phyloP scores from a whole-genome alignment of 805 yeast genomes.

The Candida awuae region DNA sequence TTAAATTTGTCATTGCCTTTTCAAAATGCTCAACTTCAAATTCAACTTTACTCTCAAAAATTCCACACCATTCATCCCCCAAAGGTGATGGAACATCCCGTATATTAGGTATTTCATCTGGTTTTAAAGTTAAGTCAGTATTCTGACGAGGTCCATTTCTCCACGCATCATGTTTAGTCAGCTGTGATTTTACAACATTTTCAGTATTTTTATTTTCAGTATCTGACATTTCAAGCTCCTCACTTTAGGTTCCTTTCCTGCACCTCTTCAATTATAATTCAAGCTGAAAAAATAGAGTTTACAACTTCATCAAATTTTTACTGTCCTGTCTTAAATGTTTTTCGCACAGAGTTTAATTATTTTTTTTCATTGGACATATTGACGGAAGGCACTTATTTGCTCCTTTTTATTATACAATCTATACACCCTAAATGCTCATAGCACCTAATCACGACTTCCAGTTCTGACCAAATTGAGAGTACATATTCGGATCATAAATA shows the following conservation, averaged over 20 bases:
- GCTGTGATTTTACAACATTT: conserved; percentile 2
- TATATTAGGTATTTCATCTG: conserved; percentile 33
- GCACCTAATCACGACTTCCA: conserved; percentile 7
- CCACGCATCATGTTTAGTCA: conserved; percentile 15
- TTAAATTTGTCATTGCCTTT: conserved; percentile 70
- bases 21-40: conserved; percentile 54
- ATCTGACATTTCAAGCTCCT: not conserved
- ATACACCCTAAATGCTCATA: too few species aligned
- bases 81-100: conserved; percentile 34
- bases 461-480: conserved; percentile 28
- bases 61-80: conserved; percentile 57
- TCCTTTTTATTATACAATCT: too few species aligned
- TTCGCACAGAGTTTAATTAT: too few species aligned
- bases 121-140: conserved; percentile 15
- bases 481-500: conserved; percentile 41
- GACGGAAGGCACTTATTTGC: too few species aligned
- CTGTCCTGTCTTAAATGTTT: too few species aligned
- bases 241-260: not conserved
- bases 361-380: too few species aligned
- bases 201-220: not conserved
- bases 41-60: conserved; percentile 41
- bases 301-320: too few species aligned
- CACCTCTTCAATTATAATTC: too few species aligned
- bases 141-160: conserved; percentile 13
- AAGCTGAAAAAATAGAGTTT: too few species aligned